phyloP scores from a whole-genome alignment of 306 rosid species.

The Lathyrus tuberosus region DNA sequence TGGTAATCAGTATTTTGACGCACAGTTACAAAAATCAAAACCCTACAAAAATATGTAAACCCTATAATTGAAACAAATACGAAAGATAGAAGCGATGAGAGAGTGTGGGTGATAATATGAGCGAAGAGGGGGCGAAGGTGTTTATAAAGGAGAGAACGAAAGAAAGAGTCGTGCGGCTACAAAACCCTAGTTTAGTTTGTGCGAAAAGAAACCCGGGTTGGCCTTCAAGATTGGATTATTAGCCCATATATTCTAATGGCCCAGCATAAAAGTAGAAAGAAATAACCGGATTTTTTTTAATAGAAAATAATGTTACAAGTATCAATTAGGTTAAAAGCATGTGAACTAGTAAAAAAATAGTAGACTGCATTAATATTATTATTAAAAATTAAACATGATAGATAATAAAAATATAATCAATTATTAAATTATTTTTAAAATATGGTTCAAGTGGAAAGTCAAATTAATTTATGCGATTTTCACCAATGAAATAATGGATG shows the following conservation, averaged over 20 bases:
- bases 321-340: too few species aligned
- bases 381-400: too few species aligned
- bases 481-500: too few species aligned
- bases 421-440: too few species aligned
- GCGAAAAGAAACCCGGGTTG: neutral
- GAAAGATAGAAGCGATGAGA: too few species aligned
- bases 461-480: too few species aligned
- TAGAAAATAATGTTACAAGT: too few species aligned
- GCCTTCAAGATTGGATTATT: neutral
- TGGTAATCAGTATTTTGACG: conserved; percentile 67
- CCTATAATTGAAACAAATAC: neutral
- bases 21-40: neutral
- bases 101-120: neutral
- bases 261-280: neutral
- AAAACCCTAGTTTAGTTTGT: conserved; percentile 39
- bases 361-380: too few species aligned
- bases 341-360: too few species aligned
- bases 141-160: conserved; percentile 33
- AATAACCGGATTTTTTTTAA: too few species aligned
- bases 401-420: too few species aligned
- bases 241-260: neutral
- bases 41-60: neutral
- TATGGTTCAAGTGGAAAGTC: too few species aligned
- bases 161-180: conserved; percentile 11
- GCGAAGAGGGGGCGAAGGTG: neutral